phyloP scores from a whole-genome alignment of 495 filamentous ascomycete genomes.

The Trichoderma erinaceum region DNA sequence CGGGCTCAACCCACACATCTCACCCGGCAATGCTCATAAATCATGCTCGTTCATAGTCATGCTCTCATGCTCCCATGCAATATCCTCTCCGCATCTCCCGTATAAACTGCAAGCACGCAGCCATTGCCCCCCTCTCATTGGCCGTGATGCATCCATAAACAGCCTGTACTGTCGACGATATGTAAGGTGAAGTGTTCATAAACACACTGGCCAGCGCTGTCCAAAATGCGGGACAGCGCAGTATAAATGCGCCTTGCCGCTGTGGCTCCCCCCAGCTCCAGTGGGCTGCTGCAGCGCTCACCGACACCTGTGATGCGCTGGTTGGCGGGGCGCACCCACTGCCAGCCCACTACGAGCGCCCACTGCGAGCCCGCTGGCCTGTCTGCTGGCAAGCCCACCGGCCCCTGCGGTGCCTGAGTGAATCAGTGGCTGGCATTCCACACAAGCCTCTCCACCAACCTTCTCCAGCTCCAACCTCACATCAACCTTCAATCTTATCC shows the following conservation, averaged over 20 bases:
- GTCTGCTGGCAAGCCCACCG: neutral
- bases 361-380: neutral
- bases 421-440: neutral
- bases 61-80: too few species aligned
- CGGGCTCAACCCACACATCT: too few species aligned
- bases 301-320: slow-evolving; percentile 12
- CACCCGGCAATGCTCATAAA: too few species aligned
- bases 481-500: slow-evolving; percentile 1
- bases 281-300: slow-evolving; percentile 10
- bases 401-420: neutral
- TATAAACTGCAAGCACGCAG: neutral
- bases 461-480: slow-evolving; percentile 10
- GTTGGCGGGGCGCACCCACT: slow-evolving; percentile 7
- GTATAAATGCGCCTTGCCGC: neutral
- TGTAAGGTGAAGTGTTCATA: slow-evolving; percentile 14
- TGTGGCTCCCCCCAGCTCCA: neutral
- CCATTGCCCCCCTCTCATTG: neutral
- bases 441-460: neutral
- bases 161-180: neutral
- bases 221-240: slow-evolving; percentile 2
- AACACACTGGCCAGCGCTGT: slow-evolving; percentile 9
- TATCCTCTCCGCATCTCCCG: too few species aligned
- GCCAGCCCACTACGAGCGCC: neutral
- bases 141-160: too few species aligned
- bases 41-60: too few species aligned